Evolutionary conservation across 169 alveolate species (phyloP).

Genomic region (Plasmodium inui): DNA sequence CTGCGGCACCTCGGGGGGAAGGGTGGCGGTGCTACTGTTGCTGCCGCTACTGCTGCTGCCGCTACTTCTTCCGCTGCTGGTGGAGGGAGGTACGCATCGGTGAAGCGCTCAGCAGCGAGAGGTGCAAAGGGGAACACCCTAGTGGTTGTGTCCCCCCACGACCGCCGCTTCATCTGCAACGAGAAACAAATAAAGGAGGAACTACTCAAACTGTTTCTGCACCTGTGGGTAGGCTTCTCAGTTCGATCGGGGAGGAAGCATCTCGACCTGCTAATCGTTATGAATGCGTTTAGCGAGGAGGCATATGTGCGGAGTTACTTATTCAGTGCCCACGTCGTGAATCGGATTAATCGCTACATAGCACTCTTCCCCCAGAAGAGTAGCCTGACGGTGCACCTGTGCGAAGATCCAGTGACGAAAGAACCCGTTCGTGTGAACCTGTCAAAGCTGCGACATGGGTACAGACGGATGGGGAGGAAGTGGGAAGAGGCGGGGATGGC

Average conservation of each 20-base stretch:
- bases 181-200: slow-evolving; percentile 13
- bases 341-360: not conserved
- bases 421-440: not conserved
- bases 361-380: not conserved
- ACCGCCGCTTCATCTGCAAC: not conserved
- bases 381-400: not conserved
- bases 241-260: slow-evolving; percentile 17
- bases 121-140: not conserved
- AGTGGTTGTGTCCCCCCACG: not conserved
- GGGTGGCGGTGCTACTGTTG: too few species aligned
- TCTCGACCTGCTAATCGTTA: slow-evolving; percentile 6
- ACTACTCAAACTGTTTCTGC: slow-evolving; percentile 22
- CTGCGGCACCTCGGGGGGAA: not conserved
- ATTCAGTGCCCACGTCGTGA: not conserved
- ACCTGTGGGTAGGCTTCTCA: slow-evolving; percentile 6
- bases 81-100: not conserved
- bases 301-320: slow-evolving; percentile 6
- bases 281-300: slow-evolving; percentile 16
- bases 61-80: too few species aligned
- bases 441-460: not conserved
- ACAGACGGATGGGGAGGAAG: not conserved
- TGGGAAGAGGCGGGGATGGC: not conserved
- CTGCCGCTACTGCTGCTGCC: too few species aligned
- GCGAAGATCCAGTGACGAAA: slow-evolving; percentile 10
- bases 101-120: not conserved